Percentiles rank a stretch among this genome's conserved stretches.
phyloP scores from a whole-genome alignment of 352 stramenopile species.

The Halophytophthora batemanensis region DNA sequence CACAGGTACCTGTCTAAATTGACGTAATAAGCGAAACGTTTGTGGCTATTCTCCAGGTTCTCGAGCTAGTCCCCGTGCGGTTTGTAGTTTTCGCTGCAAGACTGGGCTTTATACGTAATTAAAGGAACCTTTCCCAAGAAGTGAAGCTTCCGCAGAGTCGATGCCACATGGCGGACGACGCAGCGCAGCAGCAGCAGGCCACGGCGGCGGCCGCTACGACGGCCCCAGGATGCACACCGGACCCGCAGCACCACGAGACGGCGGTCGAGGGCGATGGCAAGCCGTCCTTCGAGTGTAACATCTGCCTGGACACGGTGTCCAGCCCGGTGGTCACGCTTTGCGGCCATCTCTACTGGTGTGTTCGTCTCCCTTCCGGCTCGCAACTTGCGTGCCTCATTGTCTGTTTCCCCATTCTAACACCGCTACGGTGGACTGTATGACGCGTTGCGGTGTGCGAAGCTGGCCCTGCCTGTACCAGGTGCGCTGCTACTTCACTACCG shows the following conservation, averaged over 20 bases:
- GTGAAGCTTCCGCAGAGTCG: too few relatives aligned
- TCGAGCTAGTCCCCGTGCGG: neutral
- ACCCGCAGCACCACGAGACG: too few relatives aligned
- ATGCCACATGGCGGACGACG: neutral
- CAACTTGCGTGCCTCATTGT: neutral
- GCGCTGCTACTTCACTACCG: neutral
- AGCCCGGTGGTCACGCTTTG: slow-evolving; percentile 89
- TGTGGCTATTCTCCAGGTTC: neutral
- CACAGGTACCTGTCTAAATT: neutral
- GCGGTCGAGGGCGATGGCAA: slow-evolving; percentile 20
- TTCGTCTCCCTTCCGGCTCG: too few relatives aligned
- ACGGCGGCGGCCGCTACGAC: slow-evolving; percentile 1
- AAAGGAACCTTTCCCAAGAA: too few relatives aligned
- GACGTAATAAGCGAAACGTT: neutral
- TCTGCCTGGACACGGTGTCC: slow-evolving; percentile 84
- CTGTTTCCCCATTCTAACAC: slow-evolving; percentile 12
- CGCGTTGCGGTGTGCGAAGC: slow-evolving; percentile 37
- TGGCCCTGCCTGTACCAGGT: slow-evolving; percentile 87
- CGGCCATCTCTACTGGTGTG: slow-evolving; percentile 88
- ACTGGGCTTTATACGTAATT: slow-evolving; percentile 4
- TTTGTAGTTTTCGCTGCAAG: slow-evolving; percentile 6
- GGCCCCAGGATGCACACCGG: too few relatives aligned
- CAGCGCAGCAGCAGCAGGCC: slow-evolving; percentile 9
- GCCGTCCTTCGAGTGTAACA: slow-evolving; percentile 84
- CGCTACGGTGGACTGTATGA: too few relatives aligned